These are phyloP conservation scores for Aphanomyces cochlioides DNA, from an alignment of 352 stramenopile species.

Conservation along the genomic window DNA sequence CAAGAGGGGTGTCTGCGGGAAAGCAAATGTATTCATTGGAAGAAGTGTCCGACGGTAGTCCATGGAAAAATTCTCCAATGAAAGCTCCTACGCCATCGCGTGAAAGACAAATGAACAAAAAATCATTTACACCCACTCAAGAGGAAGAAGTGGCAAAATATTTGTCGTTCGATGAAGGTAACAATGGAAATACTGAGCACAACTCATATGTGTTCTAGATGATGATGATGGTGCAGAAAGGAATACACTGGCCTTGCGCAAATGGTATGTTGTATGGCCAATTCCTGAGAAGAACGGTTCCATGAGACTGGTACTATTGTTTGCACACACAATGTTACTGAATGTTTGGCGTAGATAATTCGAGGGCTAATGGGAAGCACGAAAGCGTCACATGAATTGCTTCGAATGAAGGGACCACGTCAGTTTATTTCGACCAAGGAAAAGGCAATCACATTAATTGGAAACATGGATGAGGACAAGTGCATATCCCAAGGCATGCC, in stretches of 20 bases:
- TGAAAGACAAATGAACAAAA: no score
- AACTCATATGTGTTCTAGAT: constrained; percentile 34
- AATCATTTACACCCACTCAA: no score
- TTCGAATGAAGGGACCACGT: background rate
- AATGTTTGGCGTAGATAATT: background rate
- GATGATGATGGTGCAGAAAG: constrained; percentile 14
- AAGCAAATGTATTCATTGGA: no score
- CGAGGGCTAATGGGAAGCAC: background rate
- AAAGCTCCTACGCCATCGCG: no score
- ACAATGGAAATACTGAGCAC: constrained; percentile 36
- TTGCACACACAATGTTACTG: no score
- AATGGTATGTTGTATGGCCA: constrained; percentile 11
- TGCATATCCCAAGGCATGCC: background rate
- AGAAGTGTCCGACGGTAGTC: no score
- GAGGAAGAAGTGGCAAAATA: constrained; percentile 39
- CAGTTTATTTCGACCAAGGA: constrained; percentile 1
- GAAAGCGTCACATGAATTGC: background rate
- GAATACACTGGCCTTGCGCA: background rate
- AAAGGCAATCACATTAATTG: background rate
- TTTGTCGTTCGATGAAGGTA: constrained; percentile 44
- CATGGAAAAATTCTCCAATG: no score
- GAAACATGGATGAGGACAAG: background rate
- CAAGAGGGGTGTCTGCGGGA: no score
- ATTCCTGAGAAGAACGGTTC: background rate
- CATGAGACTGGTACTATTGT: background rate